These are phyloP conservation scores for Nectriaceae sp. DNA, from an alignment of 2,329 filamentous ascomycete species.

Conservation along the genomic window DNA sequence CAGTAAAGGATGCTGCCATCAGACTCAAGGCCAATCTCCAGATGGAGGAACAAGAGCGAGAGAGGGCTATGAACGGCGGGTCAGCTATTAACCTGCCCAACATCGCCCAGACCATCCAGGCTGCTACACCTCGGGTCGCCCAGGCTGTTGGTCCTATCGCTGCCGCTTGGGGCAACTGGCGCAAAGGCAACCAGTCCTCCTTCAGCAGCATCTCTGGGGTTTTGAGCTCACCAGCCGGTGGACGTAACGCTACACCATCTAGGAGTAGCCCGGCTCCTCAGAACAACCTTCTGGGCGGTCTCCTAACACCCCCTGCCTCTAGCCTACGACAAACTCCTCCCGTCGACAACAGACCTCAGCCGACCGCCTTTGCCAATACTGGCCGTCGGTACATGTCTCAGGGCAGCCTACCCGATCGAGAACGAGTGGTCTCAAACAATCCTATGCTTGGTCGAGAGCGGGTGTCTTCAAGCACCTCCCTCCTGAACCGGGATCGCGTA, in stretches of 20 bases:
- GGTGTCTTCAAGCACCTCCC: slow-evolving; percentile 34
- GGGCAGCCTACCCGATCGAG: slow-evolving; percentile 25
- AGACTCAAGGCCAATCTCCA: slow-evolving; percentile 91
- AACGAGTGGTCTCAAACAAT: slow-evolving; percentile 32
- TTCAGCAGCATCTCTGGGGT: slow-evolving; percentile 51
- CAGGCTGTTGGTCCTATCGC: slow-evolving; percentile 75
- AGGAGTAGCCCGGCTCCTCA: slow-evolving; percentile 55
- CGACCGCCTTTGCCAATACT: slow-evolving; percentile 62
- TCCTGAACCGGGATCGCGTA: slow-evolving; percentile 24
- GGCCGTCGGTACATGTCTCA: slow-evolving; percentile 59
- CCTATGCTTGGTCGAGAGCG: slow-evolving; percentile 28
- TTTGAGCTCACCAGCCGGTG: slow-evolving; percentile 44
- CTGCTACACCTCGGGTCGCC: slow-evolving; percentile 79
- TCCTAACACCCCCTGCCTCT: slow-evolving; percentile 87
- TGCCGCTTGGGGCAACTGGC: slow-evolving; percentile 98
- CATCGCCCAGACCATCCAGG: slow-evolving; percentile 75
- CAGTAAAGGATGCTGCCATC: slow-evolving; percentile 87
- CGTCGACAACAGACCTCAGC: slow-evolving; percentile 45
- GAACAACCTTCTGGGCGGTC: slow-evolving; percentile 69
- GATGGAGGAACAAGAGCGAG: slow-evolving; percentile 96
- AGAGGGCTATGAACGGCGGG: slow-evolving; percentile 74
- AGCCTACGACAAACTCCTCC: slow-evolving; percentile 64
- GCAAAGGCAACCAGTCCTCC: slow-evolving; percentile 63
- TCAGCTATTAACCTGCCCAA: slow-evolving; percentile 71
- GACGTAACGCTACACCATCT: slow-evolving; percentile 58